A percentile compares a stretch with the other conserved stretches of the same genome.
Evolutionary conservation across 805 yeast genomes (phyloP).

Genomic region (Yarrowia divulgata): DNA sequence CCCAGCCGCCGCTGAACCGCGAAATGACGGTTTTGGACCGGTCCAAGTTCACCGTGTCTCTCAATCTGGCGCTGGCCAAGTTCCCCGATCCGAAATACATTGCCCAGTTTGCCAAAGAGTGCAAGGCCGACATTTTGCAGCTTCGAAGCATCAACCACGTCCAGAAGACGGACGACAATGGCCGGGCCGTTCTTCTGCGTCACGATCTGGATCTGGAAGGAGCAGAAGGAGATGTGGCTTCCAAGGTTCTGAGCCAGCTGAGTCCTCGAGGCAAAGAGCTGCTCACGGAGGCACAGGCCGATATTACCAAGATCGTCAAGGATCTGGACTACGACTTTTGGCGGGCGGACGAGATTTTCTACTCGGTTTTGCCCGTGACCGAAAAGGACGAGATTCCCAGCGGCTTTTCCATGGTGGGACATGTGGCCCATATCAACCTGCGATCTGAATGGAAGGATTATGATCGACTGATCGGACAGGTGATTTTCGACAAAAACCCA

Average conservation of each 20-base stretch:
- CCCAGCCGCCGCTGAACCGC: constrained; percentile 70
- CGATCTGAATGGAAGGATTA: constrained; percentile 85
- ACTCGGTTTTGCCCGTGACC: constrained; percentile 76
- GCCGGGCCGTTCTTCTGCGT: constrained; percentile 66
- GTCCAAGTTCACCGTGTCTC: constrained; percentile 62
- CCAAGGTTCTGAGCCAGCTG: constrained; percentile 53
- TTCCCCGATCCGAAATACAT: constrained; percentile 71
- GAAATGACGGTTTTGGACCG: constrained; percentile 72
- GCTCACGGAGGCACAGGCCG: constrained; percentile 58
- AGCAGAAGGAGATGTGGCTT: too few species aligned
- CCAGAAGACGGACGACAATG: constrained; percentile 52
- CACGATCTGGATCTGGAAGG: constrained; percentile 56
- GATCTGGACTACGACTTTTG: constrained; percentile 77
- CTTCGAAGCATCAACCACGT: constrained; percentile 77
- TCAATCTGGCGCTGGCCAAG: constrained; percentile 69
- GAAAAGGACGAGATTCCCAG: constrained; percentile 78
- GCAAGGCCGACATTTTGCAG: constrained; percentile 67
- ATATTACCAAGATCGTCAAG: constrained; percentile 61
- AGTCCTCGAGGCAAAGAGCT: constrained; percentile 53
- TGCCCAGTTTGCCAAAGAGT: constrained; percentile 65
- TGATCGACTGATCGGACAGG: constrained; percentile 83
- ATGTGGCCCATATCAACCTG: constrained; percentile 90
- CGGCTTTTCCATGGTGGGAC: constrained; percentile 93
- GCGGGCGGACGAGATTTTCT: constrained; percentile 86
- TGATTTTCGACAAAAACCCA: constrained; percentile 85